A percentile compares a stretch with the other conserved stretches of the same genome.
These are phyloP conservation scores for Xylogone sp. DNA, from an alignment of 2,329 filamentous ascomycete genomes.

Conservation along the genomic window DNA sequence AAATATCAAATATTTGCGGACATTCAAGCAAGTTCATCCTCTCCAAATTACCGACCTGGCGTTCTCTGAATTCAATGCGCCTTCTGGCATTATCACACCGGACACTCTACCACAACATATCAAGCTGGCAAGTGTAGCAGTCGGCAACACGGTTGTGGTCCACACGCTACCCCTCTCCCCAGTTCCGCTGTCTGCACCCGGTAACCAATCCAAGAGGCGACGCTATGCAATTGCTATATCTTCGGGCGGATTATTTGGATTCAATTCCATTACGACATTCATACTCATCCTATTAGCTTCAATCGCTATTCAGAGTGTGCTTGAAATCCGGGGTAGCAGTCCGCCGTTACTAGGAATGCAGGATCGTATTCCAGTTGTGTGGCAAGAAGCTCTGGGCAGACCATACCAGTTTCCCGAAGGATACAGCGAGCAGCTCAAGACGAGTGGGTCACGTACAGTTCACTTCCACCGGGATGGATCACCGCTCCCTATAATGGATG, in stretches of 20 bases:
- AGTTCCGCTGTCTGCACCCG: conserved; percentile 23
- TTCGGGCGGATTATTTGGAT: conserved; percentile 18
- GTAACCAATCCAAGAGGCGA: conserved; percentile 23
- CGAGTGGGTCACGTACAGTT: neutral
- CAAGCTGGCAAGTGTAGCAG: conserved; percentile 28
- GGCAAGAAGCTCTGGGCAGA: conserved; percentile 21
- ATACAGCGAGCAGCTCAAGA: conserved; percentile 3
- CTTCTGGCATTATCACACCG: conserved; percentile 20
- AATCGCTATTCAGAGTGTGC: conserved; percentile 23
- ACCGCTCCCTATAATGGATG: neutral
- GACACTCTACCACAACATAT: conserved; percentile 24
- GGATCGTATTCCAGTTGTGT: conserved; percentile 17
- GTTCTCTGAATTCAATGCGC: conserved; percentile 43
- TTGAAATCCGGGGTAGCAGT: conserved; percentile 25
- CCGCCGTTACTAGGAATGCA: conserved; percentile 18
- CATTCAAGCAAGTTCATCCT: conserved; percentile 51
- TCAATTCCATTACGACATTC: conserved; percentile 16
- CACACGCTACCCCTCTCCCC: conserved; percentile 30
- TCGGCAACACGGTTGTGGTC: conserved; percentile 30
- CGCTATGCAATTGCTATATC: conserved; percentile 27
- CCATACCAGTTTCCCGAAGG: conserved; percentile 16
- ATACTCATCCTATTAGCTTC: conserved; percentile 18
- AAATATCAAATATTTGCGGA: conserved; percentile 49
- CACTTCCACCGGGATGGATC: neutral
- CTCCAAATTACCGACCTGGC: conserved; percentile 55